Conservation (phyloP, 1,284 basidiomycete genomes). For the Cutaneotrichosporon curvatum region DNA sequence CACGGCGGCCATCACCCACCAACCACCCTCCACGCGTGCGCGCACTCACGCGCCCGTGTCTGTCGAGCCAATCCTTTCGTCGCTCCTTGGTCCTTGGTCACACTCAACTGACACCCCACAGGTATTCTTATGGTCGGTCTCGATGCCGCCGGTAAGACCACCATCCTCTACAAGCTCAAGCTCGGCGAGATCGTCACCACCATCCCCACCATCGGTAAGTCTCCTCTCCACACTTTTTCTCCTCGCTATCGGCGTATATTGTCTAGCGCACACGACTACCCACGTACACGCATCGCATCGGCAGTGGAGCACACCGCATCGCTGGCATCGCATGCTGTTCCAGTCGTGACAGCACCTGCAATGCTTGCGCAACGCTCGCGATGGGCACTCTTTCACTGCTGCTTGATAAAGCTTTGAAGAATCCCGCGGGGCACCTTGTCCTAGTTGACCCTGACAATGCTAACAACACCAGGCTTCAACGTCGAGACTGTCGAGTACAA, state of each 20-base stretch:
- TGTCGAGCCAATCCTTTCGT: neutral
- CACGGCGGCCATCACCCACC: neutral
- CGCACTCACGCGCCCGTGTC: no score
- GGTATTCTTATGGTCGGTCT: slow-evolving; percentile 74
- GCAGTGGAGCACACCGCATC: neutral
- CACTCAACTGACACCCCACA: slow-evolving; percentile 18
- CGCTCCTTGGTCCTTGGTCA: neutral
- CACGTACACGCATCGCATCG: no score
- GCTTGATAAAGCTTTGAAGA: no score
- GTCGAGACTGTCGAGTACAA: slow-evolving; percentile 99
- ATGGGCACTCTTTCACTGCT: no score
- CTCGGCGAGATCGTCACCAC: slow-evolving; percentile 98
- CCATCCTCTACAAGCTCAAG: slow-evolving; percentile 99
- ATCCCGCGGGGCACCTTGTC: no score
- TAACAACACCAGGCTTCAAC: slow-evolving; percentile 61
- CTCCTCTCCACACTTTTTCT: neutral
- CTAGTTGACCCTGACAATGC: no score
- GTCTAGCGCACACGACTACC: no score
- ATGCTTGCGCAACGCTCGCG: no score
- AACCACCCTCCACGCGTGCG: neutral
- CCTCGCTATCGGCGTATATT: no score
- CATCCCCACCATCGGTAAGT: slow-evolving; percentile 68
- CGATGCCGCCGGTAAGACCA: slow-evolving; percentile 94
- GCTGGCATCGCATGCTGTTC: no score
- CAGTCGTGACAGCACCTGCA: no score